These are phyloP conservation scores for Trichoderma sp. DNA, from an alignment of 2,329 filamentous ascomycete genomes.

Conservation along the genomic window DNA sequence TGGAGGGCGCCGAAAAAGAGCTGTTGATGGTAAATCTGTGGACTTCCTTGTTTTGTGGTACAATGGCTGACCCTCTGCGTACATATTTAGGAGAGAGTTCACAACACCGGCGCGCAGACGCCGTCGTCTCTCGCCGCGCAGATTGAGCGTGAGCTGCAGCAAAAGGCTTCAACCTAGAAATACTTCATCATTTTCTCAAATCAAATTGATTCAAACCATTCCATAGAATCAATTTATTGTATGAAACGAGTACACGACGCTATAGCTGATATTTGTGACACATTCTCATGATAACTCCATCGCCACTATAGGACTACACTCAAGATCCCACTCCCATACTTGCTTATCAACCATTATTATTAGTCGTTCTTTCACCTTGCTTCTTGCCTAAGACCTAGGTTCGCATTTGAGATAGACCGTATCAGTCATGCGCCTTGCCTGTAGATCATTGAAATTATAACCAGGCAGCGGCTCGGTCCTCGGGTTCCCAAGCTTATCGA, in stretches of 20 bases:
- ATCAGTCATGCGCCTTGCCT: neutral
- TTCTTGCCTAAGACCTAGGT: constrained; percentile 2
- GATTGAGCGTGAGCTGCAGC: constrained; percentile 34
- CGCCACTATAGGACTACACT: neutral
- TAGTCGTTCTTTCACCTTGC: neutral
- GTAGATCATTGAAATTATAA: constrained; percentile 26
- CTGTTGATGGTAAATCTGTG: neutral
- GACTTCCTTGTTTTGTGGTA: rapidly evolving
- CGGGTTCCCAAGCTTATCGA: constrained; percentile 45
- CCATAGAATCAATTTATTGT: neutral
- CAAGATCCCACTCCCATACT: neutral
- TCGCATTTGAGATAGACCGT: constrained; percentile 22
- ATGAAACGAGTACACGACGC: neutral
- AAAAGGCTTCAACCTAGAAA: neutral
- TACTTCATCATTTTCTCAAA: neutral
- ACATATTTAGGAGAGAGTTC: constrained; percentile 34
- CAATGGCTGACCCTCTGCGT: neutral
- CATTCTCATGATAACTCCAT: neutral
- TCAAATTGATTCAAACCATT: neutral
- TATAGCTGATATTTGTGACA: neutral
- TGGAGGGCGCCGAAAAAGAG: constrained; percentile 1
- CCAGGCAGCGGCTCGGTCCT: constrained; percentile 27
- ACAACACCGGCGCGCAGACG: constrained; percentile 35
- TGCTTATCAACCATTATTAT: neutral
- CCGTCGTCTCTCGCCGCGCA: constrained; percentile 36